Conservation (phyloP, 805 yeast species). For the Naumovozyma baii region DNA sequence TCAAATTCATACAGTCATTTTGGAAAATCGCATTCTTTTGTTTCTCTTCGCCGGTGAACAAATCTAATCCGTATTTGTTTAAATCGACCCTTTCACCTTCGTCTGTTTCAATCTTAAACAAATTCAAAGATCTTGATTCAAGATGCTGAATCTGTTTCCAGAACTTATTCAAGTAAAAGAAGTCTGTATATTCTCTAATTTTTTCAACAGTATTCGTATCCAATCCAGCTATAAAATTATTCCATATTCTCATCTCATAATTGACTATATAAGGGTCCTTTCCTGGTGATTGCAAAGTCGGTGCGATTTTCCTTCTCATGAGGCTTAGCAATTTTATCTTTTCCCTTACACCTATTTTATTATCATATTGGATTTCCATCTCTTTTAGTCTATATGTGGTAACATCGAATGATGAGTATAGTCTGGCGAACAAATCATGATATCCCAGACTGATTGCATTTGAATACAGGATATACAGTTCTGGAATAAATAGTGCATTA, state of each 20-base stretch:
- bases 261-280: constrained; percentile 23
- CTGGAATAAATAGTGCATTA: constrained; percentile 10
- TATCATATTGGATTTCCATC: constrained; percentile 19
- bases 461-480: constrained; percentile 11
- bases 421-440: constrained; percentile 9
- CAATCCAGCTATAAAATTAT: constrained; percentile 3
- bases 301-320: constrained; percentile 10
- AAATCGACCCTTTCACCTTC: background rate
- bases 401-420: constrained; percentile 14
- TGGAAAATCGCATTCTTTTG: background rate
- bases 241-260: constrained; percentile 18
- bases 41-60: background rate
- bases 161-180: background rate
- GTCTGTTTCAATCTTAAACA: background rate
- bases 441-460: constrained; percentile 15
- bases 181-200: constrained; percentile 1
- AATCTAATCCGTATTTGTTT: background rate
- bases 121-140: background rate
- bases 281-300: constrained; percentile 11
- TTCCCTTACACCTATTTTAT: constrained; percentile 5
- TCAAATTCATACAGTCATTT: background rate
- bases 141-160: background rate
- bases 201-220: background rate
- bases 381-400: constrained; percentile 24
- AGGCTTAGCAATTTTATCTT: constrained; percentile 9